Conservation (phyloP, 768 basidiomycete genomes). For the Lanmaoa rubissima region DNA sequence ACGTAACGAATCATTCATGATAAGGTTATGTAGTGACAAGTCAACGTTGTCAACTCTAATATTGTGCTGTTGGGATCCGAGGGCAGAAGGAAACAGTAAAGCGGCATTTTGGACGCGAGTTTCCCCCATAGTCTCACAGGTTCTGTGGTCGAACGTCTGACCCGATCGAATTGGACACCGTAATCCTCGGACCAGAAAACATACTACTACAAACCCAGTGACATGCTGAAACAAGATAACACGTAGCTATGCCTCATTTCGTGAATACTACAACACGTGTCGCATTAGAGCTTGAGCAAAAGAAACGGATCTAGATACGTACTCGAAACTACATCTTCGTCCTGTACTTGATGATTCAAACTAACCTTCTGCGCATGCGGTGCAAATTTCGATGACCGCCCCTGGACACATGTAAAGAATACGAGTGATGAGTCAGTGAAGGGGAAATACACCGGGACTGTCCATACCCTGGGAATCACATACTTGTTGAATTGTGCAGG, state of each 20-base stretch:
- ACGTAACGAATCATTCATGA: background rate
- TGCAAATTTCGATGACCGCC: constrained; percentile 90
- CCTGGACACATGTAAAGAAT: constrained; percentile 41
- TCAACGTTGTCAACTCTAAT: too few relatives aligned
- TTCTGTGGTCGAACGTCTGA: background rate
- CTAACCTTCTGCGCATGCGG: constrained; percentile 96
- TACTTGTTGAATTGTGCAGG: constrained; percentile 1
- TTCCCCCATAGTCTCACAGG: background rate
- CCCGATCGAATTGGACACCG: too few relatives aligned
- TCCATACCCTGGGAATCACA: constrained; percentile 27
- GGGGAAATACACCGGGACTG: background rate
- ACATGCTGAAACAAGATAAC: background rate
- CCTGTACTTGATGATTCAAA: constrained; percentile 75
- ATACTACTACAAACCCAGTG: background rate
- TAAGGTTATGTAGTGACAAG: too few relatives aligned
- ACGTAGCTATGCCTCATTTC: constrained; percentile 18
- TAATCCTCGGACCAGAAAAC: background rate
- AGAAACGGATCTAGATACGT: constrained; percentile 31
- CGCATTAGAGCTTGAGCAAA: background rate
- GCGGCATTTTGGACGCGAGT: background rate
- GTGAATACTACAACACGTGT: constrained; percentile 27
- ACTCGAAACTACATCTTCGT: constrained; percentile 91
- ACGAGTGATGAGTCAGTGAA: background rate
- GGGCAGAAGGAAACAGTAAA: background rate
- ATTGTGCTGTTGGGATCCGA: too few relatives aligned